Conservation (phyloP, 1,139 yeast genomes). For the Kurtzmaniella quercitrusa region DNA sequence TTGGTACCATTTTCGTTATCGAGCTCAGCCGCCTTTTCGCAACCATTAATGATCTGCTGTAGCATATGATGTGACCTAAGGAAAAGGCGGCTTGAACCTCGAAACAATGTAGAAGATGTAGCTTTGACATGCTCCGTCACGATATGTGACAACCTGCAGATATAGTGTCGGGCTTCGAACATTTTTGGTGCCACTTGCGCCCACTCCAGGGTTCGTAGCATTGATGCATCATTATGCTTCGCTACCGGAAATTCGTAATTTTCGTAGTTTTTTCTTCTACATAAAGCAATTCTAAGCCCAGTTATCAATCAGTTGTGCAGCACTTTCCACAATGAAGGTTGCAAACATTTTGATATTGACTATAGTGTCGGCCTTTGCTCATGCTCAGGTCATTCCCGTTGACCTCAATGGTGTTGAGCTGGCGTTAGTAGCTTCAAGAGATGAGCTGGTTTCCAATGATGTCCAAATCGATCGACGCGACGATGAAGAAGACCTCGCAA, state of each 20-base stretch:
- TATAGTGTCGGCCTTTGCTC: neutral
- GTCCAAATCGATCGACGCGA: constrained; percentile 4
- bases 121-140: neutral
- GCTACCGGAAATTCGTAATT: neutral
- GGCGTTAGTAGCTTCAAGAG: neutral
- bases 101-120: too few species aligned
- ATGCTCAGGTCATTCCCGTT: constrained; percentile 1
- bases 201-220: neutral
- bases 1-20: too few species aligned
- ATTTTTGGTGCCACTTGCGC: neutral
- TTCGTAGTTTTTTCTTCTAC: too few species aligned
- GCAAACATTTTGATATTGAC: neutral
- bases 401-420: neutral
- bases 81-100: too few species aligned
- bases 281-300: neutral
- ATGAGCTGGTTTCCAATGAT: neutral
- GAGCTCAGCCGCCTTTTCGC: neutral
- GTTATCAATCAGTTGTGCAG: neutral
- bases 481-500: neutral
- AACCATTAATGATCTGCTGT: too few species aligned
- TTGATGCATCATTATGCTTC: neutral
- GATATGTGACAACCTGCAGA: neutral
- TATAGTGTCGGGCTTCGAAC: neutral
- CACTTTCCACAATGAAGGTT: neutral
- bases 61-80: too few species aligned